A percentile compares a stretch with the other conserved stretches of the same genome.
These are phyloP conservation scores for Quercus lobata DNA, from an alignment of 331 rosid genomes.

Conservation along the genomic window DNA sequence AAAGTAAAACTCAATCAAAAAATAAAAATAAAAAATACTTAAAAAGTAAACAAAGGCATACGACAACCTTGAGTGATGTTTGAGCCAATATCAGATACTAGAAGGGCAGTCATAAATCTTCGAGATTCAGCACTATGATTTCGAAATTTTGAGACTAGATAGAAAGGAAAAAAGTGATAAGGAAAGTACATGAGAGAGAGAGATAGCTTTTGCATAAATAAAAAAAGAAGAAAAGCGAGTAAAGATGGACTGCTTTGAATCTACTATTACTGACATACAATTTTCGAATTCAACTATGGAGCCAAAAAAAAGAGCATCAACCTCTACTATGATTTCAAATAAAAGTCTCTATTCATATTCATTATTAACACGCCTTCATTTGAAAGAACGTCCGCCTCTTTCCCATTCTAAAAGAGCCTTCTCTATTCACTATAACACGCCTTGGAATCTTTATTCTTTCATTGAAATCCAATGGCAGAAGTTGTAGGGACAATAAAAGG, in stretches of 20 bases:
- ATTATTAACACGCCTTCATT: too few species aligned
- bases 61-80: background rate
- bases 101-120: background rate
- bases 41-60: background rate
- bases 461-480: background rate
- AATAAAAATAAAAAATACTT: too few species aligned
- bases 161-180: background rate
- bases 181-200: background rate
- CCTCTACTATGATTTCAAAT: constrained; percentile 12
- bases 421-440: background rate
- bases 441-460: background rate
- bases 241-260: constrained; percentile 26
- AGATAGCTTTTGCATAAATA: background rate
- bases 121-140: background rate
- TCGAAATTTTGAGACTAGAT: background rate
- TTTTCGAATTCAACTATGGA: constrained; percentile 43
- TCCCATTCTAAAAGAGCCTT: background rate
- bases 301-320: constrained; percentile 43
- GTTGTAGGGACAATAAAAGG: constrained; percentile 8
- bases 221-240: constrained; percentile 26
- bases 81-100: background rate
- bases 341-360: background rate
- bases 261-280: background rate
- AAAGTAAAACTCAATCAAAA: too few species aligned
- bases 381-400: background rate